Conservation (phyloP, 352 stramenopile genomes). For the Globisporangium ultimum region DNA sequence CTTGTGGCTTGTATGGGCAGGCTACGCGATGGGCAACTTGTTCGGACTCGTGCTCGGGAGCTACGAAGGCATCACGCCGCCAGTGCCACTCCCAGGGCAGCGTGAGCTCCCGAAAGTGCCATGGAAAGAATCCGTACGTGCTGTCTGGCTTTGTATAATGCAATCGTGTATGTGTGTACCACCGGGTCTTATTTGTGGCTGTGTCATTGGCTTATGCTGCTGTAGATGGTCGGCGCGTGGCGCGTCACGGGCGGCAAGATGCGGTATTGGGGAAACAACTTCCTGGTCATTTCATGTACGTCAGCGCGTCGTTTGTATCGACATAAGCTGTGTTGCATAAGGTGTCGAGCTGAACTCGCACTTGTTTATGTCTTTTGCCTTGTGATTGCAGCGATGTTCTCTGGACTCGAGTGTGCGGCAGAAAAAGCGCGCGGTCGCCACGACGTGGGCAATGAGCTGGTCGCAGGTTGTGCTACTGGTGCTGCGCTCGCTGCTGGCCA, state of each 20-base stretch:
- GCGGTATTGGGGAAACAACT: conserved; percentile 85
- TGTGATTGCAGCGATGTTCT: conserved; percentile 86
- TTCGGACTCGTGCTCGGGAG: conserved; percentile 79
- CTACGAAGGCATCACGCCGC: conserved; percentile 84
- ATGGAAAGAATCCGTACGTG: conserved; percentile 64
- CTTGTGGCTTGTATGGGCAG: conserved; percentile 18
- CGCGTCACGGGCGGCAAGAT: conserved; percentile 72
- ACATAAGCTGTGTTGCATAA: no score
- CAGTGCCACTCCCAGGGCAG: conserved; percentile 75
- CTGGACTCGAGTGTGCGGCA: conserved; percentile 90
- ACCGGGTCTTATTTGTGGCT: no score
- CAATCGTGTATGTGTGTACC: background rate
- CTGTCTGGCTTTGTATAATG: background rate
- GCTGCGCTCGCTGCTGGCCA: conserved; percentile 92
- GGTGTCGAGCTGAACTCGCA: no score
- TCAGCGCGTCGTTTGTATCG: background rate
- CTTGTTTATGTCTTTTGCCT: conserved; percentile 1
- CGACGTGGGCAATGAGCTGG: conserved; percentile 93
- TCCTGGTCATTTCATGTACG: conserved; percentile 79
- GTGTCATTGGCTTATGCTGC: background rate
- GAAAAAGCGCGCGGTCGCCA: conserved; percentile 94
- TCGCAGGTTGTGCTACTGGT: conserved; percentile 94
- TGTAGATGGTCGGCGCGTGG: conserved; percentile 61
- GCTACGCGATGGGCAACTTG: conserved; percentile 76
- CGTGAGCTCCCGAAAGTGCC: conserved; percentile 76